Evolutionary conservation across 257 asterid species (phyloP).

Genomic region (Scutellaria minor): DNA sequence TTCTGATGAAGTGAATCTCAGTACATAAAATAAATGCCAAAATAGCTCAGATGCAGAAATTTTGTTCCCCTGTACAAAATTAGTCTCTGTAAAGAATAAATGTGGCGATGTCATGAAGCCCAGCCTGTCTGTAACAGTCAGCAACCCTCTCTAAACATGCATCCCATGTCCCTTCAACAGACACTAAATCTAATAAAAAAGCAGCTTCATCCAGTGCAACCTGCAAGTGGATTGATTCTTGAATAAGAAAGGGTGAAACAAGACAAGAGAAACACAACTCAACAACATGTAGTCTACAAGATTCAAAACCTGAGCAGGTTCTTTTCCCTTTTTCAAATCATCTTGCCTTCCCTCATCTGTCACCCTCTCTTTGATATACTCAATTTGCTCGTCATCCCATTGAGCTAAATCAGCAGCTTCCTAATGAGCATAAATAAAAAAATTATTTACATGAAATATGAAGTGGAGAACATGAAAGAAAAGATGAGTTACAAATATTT

Average conservation of each 20-base stretch:
- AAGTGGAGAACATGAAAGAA: constrained; percentile 8
- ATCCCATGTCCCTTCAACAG: constrained; percentile 90
- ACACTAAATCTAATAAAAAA: constrained; percentile 89
- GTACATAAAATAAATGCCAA: constrained; percentile 18
- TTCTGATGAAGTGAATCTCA: constrained; percentile 22
- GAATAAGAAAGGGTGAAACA: constrained; percentile 17
- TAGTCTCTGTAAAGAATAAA: constrained; percentile 73
- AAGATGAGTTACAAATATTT: too few species aligned
- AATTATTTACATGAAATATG: constrained; percentile 11
- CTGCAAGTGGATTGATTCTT: constrained; percentile 41
- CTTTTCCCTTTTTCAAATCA: constrained; percentile 90
- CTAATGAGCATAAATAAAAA: constrained; percentile 42
- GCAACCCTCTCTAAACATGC: constrained; percentile 68
- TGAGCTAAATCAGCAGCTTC: constrained; percentile 89
- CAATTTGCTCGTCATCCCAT: constrained; percentile 98
- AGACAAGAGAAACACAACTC: constrained; percentile 13
- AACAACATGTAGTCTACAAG: constrained; percentile 14
- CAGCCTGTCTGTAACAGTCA: constrained; percentile 75
- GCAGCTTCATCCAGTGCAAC: constrained; percentile 95
- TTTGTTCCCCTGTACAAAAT: not conserved
- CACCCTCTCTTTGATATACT: constrained; percentile 86
- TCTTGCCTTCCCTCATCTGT: constrained; percentile 80
- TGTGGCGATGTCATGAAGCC: constrained; percentile 71
- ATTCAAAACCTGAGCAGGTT: constrained; percentile 74
- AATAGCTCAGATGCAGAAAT: constrained; percentile 24